Evolutionary conservation across 139 green algal genomes (phyloP).

Genomic region (Chlorella sp.): DNA sequence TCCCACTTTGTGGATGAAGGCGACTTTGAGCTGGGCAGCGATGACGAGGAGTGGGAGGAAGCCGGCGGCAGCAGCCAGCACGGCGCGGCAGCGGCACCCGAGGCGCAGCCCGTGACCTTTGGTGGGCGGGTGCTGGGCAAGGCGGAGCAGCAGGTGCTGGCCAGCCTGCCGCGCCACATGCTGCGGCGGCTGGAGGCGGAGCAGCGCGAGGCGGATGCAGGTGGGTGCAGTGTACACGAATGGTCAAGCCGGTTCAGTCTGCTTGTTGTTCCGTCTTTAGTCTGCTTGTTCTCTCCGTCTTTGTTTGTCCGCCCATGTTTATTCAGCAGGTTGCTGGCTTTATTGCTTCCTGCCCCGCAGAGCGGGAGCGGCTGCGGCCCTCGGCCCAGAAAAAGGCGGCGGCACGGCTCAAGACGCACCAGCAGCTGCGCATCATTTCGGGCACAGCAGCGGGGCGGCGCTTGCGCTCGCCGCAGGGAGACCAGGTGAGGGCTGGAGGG

Average conservation of each 20-base stretch:
- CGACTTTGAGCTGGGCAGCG: background rate
- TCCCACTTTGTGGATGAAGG: constrained; percentile 3
- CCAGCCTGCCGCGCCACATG: constrained; percentile 36
- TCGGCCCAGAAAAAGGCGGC: constrained; percentile 35
- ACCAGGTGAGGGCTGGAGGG: constrained; percentile 49
- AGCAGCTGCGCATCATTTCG: constrained; percentile 67
- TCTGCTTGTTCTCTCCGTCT: too few relatives aligned
- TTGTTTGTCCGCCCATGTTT: too few relatives aligned
- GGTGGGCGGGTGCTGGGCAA: constrained; percentile 11
- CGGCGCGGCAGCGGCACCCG: background rate
- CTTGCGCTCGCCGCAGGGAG: constrained; percentile 39
- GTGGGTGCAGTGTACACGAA: too few relatives aligned
- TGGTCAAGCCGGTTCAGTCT: too few relatives aligned
- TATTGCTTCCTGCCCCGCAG: background rate
- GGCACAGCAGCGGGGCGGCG: constrained; percentile 57
- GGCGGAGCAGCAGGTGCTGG: constrained; percentile 29
- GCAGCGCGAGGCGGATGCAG: constrained; percentile 26
- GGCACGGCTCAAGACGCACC: constrained; percentile 59
- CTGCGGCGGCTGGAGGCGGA: constrained; percentile 14
- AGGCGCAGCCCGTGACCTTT: background rate
- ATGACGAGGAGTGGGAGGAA: background rate
- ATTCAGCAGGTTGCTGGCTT: background rate
- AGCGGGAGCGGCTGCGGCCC: constrained; percentile 47
- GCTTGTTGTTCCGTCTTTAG: too few relatives aligned
- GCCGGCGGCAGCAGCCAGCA: background rate